Evolutionary conservation across 495 filamentous ascomycete genomes (phyloP).

Genomic region (Penicillium salamii): DNA sequence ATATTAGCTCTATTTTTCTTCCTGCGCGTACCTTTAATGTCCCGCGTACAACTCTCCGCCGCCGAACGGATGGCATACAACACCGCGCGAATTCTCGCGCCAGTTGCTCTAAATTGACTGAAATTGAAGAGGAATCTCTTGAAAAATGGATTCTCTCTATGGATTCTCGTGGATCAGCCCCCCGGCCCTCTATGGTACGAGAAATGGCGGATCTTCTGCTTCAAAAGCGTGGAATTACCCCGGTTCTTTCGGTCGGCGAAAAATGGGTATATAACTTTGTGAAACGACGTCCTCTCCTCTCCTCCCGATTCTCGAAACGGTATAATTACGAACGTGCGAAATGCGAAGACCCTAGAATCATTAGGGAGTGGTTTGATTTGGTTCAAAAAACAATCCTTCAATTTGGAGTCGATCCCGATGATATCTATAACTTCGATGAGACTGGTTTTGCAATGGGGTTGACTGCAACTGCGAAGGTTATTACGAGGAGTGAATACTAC

Average conservation of each 20-base stretch:
- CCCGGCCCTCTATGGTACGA: not conserved
- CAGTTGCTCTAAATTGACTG: not conserved
- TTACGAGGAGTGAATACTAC: no score
- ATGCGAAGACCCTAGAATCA: no score
- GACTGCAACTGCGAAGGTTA: no score
- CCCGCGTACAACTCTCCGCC: not conserved
- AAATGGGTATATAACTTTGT: no score
- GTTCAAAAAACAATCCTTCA: no score
- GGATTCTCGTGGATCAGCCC: not conserved
- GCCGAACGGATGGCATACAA: not conserved
- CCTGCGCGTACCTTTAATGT: not conserved
- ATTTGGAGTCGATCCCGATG: no score
- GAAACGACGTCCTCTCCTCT: not conserved
- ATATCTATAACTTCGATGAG: no score
- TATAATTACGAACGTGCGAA: no score
- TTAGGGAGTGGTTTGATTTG: no score
- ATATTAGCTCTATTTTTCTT: not conserved
- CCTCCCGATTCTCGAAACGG: not conserved
- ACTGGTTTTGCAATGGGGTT: no score
- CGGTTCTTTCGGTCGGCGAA: no score
- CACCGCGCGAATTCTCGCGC: not conserved
- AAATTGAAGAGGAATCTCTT: not conserved
- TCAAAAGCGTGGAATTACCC: not conserved
- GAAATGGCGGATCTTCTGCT: not conserved
- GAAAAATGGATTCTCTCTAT: not conserved